Evolutionary conservation across 305 asterid species (phyloP).

Genomic region (Fraxinus latifolia): DNA sequence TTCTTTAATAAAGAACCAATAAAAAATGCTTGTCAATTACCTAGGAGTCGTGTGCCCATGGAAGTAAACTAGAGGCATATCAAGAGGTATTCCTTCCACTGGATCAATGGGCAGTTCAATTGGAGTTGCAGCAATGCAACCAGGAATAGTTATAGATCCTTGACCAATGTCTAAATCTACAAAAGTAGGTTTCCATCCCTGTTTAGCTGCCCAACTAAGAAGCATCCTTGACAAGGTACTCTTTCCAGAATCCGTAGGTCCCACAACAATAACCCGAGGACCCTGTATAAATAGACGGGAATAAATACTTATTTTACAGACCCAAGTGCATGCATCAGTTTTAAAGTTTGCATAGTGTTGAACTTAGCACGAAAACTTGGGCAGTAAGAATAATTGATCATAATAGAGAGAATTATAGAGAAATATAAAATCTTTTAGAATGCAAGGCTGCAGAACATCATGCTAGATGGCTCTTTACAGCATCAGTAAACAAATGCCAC

Average conservation of each 20-base stretch:
- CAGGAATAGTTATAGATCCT: conserved; percentile 95
- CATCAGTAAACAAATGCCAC: neutral
- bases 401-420: neutral
- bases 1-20: neutral
- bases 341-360: neutral
- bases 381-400: neutral
- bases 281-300: conserved; percentile 52
- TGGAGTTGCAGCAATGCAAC: conserved; percentile 92
- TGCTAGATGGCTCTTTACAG: neutral
- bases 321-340: neutral
- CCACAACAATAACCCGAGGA: conserved; percentile 93
- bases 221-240: conserved; percentile 94
- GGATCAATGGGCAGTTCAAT: conserved; percentile 93
- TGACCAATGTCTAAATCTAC: conserved; percentile 97
- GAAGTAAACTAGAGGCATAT: conserved; percentile 95
- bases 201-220: conserved; percentile 99
- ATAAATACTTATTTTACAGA: conserved; percentile 19
- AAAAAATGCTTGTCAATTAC: conserved; percentile 30
- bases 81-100: conserved; percentile 96
- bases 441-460: neutral
- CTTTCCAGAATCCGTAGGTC: conserved; percentile 97
- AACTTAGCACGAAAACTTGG: neutral
- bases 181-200: conserved; percentile 99
- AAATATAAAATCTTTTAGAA: neutral
- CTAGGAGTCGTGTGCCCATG: conserved; percentile 86